A percentile compares a stretch with the other conserved stretches of the same genome.
Evolutionary conservation across 2,329 filamentous ascomycete genomes (phyloP).

Genomic region (Dichotomopilus funicola): DNA sequence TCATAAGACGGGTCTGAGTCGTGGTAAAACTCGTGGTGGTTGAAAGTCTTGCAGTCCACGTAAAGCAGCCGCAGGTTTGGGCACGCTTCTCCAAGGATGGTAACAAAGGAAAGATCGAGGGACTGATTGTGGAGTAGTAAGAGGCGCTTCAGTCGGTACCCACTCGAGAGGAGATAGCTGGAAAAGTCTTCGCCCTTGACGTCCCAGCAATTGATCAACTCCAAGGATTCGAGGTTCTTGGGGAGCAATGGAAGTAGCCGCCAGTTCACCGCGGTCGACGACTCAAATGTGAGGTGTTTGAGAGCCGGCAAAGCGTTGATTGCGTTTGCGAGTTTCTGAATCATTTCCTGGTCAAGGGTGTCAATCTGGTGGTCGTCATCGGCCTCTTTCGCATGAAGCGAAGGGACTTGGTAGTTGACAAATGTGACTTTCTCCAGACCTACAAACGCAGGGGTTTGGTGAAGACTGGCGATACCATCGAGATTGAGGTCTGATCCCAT

Average conservation of each 20-base stretch:
- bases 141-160: conserved; percentile 59
- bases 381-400: conserved; percentile 36
- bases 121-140: conserved; percentile 72
- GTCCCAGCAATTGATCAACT: conserved; percentile 73
- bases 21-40: conserved; percentile 57
- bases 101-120: conserved; percentile 68
- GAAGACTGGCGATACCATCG: conserved; percentile 45
- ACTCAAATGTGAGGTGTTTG: conserved; percentile 63
- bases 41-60: conserved; percentile 75
- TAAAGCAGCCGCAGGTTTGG: conserved; percentile 63
- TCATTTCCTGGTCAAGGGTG: conserved; percentile 27
- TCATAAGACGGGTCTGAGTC: conserved; percentile 73
- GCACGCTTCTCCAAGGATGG: conserved; percentile 58
- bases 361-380: conserved; percentile 39
- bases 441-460: conserved; percentile 51
- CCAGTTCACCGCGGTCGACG: conserved; percentile 64
- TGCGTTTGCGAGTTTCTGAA: conserved; percentile 39
- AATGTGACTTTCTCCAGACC: conserved; percentile 51
- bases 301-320: conserved; percentile 54
- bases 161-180: conserved; percentile 60
- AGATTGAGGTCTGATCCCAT: conserved; percentile 41
- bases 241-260: conserved; percentile 64
- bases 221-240: conserved; percentile 56
- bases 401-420: conserved; percentile 57
- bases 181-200: conserved; percentile 61